These are phyloP conservation scores for Ocimum tenuiflorum DNA, from an alignment of 257 asterid species.

Conservation along the genomic window DNA sequence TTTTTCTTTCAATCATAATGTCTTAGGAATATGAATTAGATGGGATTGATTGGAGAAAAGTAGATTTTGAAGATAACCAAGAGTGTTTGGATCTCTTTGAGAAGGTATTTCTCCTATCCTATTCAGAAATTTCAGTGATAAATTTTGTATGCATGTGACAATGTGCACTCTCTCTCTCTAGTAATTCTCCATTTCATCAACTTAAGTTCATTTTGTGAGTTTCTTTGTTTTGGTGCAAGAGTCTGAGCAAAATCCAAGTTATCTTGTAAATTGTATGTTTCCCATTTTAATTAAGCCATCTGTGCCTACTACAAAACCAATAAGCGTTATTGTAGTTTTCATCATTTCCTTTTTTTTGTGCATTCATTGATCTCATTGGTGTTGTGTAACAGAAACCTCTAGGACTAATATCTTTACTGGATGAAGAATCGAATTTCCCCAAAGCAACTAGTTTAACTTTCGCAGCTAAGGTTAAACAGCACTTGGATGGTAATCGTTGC, in stretches of 20 bases:
- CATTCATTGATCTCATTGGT: conserved; percentile 11
- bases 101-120: conserved; percentile 33
- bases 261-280: background rate
- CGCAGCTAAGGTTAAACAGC: conserved; percentile 68
- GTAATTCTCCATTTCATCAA: background rate
- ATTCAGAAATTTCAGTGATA: background rate
- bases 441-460: conserved; percentile 69
- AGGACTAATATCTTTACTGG: conserved; percentile 81
- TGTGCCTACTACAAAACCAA: background rate
- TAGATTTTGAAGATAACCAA: conserved; percentile 84
- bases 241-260: background rate
- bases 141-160: background rate
- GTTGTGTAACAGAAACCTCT: conserved; percentile 56
- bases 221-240: background rate
- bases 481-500: conserved; percentile 52
- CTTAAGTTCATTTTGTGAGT: background rate
- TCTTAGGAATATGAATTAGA: conserved; percentile 78
- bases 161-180: background rate
- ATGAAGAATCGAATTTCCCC: conserved; percentile 74
- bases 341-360: background rate
- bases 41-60: conserved; percentile 86
- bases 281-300: background rate
- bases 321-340: conserved; percentile 5
- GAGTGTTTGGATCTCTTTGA: conserved; percentile 84
- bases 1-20: background rate